phyloP scores from a whole-genome alignment of 768 basidiomycete genomes.

The Lactarius deliciosus region DNA sequence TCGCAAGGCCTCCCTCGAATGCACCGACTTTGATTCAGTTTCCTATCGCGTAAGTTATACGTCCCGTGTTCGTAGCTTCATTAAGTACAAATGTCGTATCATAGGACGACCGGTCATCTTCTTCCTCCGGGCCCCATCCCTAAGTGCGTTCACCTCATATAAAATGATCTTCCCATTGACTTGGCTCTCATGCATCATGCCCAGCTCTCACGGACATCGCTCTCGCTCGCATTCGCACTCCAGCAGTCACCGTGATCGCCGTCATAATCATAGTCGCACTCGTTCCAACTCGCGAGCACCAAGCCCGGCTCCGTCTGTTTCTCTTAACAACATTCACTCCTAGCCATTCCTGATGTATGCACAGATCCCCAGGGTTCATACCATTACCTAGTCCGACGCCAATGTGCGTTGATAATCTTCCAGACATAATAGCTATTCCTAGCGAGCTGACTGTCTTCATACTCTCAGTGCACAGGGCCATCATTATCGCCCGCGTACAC shows the following conservation, averaged over 20 bases:
- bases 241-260: neutral
- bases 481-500: conserved; percentile 32
- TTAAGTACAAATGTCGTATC: neutral
- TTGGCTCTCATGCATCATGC: neutral
- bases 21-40: conserved; percentile 2
- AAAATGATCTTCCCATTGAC: neutral
- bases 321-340: neutral
- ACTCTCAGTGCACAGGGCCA: conserved; percentile 18
- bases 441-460: neutral
- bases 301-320: conserved; percentile 19
- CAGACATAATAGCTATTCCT: neutral
- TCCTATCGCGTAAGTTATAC: conserved; percentile 2
- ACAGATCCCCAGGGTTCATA: conserved; percentile 1
- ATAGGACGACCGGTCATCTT: conserved; percentile 11
- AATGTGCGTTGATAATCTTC: conserved; percentile 4
- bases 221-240: conserved; percentile 11
- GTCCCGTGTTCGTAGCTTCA: neutral
- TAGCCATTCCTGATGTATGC: neutral
- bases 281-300: conserved; percentile 7
- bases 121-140: conserved; percentile 9
- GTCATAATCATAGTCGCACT: neutral
- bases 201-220: conserved; percentile 4
- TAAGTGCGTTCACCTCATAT: conserved; percentile 12
- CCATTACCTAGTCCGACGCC: neutral
- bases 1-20: neutral